These are phyloP conservation scores for Phytophthora cryptogea DNA, from an alignment of 352 stramenopile genomes.

Conservation along the genomic window DNA sequence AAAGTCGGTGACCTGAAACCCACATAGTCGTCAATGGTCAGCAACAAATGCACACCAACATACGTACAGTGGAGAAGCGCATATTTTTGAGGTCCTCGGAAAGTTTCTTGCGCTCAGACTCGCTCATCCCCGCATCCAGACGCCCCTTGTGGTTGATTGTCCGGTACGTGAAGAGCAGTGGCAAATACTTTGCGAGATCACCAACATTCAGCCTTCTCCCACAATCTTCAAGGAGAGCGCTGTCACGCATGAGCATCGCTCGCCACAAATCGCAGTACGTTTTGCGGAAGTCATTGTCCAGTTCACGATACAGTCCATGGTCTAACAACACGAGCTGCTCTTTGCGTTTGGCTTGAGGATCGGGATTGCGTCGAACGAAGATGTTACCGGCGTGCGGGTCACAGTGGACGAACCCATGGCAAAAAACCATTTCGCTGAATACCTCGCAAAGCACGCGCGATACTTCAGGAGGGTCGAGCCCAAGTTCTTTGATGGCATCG, in stretches of 20 bases:
- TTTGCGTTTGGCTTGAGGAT: slow-evolving; percentile 45
- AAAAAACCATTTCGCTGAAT: slow-evolving; percentile 96
- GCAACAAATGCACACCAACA: neutral
- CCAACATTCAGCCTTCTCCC: slow-evolving; percentile 59
- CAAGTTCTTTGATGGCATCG: slow-evolving; percentile 76
- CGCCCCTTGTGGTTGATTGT: slow-evolving; percentile 61
- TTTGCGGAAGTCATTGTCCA: slow-evolving; percentile 94
- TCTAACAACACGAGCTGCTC: slow-evolving; percentile 96
- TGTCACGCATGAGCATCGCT: slow-evolving; percentile 93
- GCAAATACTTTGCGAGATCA: slow-evolving; percentile 69
- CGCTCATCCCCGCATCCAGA: slow-evolving; percentile 69
- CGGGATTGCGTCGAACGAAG: slow-evolving; percentile 74
- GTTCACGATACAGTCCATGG: slow-evolving; percentile 96
- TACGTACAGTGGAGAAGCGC: slow-evolving; percentile 67
- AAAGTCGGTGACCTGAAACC: slow-evolving; percentile 70
- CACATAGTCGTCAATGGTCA: slow-evolving; percentile 12
- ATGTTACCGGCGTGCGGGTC: slow-evolving; percentile 97
- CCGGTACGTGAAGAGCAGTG: slow-evolving; percentile 89
- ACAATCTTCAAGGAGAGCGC: slow-evolving; percentile 67
- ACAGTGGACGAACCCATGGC: slow-evolving; percentile 95
- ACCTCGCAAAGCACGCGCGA: slow-evolving; percentile 90
- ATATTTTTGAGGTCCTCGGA: slow-evolving; percentile 62
- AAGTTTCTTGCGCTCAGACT: slow-evolving; percentile 67
- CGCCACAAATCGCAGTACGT: slow-evolving; percentile 96
- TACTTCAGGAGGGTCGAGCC: slow-evolving; percentile 83